These are phyloP conservation scores for Aspergillus phoenicis DNA, from an alignment of 2,329 filamentous ascomycete species.

Conservation along the genomic window DNA sequence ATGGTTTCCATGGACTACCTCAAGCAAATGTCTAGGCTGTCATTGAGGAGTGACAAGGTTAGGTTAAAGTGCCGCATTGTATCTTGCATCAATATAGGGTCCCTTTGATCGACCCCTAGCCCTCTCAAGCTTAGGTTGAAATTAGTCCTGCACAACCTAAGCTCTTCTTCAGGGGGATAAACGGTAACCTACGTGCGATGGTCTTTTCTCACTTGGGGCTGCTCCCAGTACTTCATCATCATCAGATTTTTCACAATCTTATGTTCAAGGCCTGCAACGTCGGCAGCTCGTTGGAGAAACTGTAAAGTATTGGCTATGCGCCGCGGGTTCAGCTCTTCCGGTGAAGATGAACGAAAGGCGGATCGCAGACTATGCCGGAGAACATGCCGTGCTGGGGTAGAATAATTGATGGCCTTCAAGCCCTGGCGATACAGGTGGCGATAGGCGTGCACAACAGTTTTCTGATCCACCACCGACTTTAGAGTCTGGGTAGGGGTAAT, in stretches of 20 bases:
- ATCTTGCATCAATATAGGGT: conserved; percentile 35
- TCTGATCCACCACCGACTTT: conserved; percentile 21
- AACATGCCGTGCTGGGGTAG: conserved; percentile 59
- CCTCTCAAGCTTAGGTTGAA: conserved; percentile 31
- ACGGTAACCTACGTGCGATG: conserved; percentile 34
- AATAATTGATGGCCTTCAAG: conserved; percentile 59
- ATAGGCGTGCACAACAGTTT: conserved; percentile 55
- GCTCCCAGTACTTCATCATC: conserved; percentile 48
- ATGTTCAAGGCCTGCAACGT: conserved; percentile 47
- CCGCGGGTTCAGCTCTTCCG: conserved; percentile 40
- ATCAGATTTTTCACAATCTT: conserved; percentile 51
- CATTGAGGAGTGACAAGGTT: conserved; percentile 51
- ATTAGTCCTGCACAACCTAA: conserved; percentile 23
- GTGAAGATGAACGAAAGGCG: conserved; percentile 44
- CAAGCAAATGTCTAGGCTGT: conserved; percentile 51
- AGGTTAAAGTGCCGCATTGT: conserved; percentile 46
- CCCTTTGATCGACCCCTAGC: conserved; percentile 30
- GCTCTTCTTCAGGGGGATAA: not conserved
- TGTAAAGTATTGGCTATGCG: conserved; percentile 49
- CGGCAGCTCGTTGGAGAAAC: conserved; percentile 48
- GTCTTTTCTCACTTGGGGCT: conserved; percentile 34
- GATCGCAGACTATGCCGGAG: conserved; percentile 49
- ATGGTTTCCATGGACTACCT: conserved; percentile 12
- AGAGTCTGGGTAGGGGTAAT: conserved; percentile 11
- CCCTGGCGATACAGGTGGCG: conserved; percentile 58